Evolutionary conservation across 106 monocot genomes (phyloP).

Genomic region (Vanilla planifolia): DNA sequence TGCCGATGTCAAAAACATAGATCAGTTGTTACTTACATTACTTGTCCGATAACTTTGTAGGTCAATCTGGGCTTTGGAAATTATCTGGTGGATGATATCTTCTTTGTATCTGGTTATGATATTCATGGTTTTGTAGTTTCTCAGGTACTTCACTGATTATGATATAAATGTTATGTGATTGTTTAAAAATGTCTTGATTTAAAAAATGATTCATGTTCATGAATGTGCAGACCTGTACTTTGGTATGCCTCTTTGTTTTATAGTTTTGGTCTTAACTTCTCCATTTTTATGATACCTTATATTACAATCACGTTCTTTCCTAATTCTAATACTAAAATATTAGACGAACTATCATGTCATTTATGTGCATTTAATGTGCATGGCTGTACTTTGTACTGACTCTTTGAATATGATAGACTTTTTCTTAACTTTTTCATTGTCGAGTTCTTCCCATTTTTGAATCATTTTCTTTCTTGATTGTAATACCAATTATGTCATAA

Average conservation of each 20-base stretch:
- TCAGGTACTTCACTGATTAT: constrained; percentile 48
- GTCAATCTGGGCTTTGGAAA: constrained; percentile 87
- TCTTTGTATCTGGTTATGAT: constrained; percentile 84
- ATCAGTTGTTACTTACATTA: not conserved
- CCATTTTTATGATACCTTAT: no score
- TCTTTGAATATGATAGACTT: no score
- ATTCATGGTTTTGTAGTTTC: constrained; percentile 83
- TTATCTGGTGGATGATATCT: constrained; percentile 56
- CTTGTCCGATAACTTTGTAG: constrained; percentile 27
- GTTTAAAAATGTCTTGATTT: not conserved
- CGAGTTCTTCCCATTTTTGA: no score
- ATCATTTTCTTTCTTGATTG: no score
- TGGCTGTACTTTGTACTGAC: no score
- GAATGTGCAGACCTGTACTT: not conserved
- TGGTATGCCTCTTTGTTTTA: not conserved
- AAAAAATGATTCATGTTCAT: not conserved
- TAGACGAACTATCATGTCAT: no score
- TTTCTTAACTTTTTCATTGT: no score
- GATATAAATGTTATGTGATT: not conserved
- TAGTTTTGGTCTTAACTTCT: no score
- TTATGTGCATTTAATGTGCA: no score
- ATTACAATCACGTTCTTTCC: no score
- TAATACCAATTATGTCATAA: no score
- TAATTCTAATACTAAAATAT: no score
- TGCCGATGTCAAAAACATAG: not conserved